Percentiles rank a stretch among this genome's conserved stretches.
Conservation (phyloP, 2,329 filamentous ascomycete genomes). For the Tolypocladium inflatum region DNA sequence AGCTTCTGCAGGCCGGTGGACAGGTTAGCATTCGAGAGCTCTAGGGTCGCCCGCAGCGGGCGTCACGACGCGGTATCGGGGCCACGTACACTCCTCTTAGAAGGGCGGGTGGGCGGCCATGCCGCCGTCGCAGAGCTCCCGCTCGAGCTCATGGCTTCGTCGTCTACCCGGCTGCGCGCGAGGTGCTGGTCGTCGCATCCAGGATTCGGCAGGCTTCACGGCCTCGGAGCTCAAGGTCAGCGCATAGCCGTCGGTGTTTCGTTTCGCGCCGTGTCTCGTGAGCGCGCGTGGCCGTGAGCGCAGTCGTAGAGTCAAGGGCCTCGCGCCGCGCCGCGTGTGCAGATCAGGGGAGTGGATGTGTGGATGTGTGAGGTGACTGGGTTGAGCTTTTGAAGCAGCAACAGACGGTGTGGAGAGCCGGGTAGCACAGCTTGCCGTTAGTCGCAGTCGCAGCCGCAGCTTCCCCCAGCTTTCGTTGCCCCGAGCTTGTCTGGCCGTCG, state of each 20-base stretch:
- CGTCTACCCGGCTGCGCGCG: constrained; percentile 7
- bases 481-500: not conserved
- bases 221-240: not conserved
- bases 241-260: not conserved
- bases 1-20: constrained; percentile 45
- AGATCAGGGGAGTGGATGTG: not conserved
- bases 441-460: not conserved
- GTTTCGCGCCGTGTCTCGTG: not conserved
- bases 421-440: not conserved
- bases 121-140: constrained; percentile 19
- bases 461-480: not conserved
- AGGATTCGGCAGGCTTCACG: not conserved
- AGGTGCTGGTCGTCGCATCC: not conserved
- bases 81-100: constrained; percentile 34
- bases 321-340: not conserved
- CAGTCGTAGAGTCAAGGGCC: not conserved
- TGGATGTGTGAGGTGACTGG: not conserved
- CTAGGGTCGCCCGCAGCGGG: not conserved
- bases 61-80: not conserved
- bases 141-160: constrained; percentile 29
- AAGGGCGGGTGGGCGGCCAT: constrained; percentile 34
- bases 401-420: not conserved
- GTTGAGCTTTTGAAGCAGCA: not conserved
- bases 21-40: not conserved
- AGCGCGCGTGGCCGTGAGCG: not conserved